phyloP scores from a whole-genome alignment of 2,329 filamentous ascomycete genomes.

The Seiridium cupressi region DNA sequence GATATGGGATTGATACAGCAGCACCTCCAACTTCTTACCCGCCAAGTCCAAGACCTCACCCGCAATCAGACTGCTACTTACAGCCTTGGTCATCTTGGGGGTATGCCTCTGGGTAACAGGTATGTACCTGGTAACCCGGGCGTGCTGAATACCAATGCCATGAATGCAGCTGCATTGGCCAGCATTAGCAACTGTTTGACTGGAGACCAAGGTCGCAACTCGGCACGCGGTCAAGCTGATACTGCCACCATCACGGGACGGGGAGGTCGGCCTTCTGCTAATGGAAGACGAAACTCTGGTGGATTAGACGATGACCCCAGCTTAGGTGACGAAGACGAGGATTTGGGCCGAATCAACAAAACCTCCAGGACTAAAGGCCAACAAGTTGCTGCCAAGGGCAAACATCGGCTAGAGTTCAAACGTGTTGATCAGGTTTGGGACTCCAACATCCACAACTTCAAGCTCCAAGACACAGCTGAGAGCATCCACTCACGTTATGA shows the following conservation, averaged over 20 bases:
- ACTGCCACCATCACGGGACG: too few relatives aligned
- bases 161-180: neutral
- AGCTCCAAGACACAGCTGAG: constrained; percentile 53
- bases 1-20: constrained; percentile 11
- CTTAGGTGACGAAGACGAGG: neutral
- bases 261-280: too few relatives aligned
- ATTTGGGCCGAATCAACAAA: neutral
- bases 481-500: constrained; percentile 60
- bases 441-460: constrained; percentile 46
- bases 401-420: constrained; percentile 37
- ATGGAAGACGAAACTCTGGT: too few relatives aligned
- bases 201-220: neutral
- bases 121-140: neutral
- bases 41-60: constrained; percentile 22
- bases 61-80: constrained; percentile 6
- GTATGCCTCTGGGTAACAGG: neutral
- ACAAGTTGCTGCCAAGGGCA: neutral
- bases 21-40: constrained; percentile 21
- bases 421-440: constrained; percentile 57
- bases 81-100: neutral
- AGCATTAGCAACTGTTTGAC: neutral
- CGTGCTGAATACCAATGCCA: neutral
- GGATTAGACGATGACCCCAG: neutral
- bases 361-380: neutral
- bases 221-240: neutral